Conservation (phyloP, 345 rosid genomes). For the Citrus medica region DNA sequence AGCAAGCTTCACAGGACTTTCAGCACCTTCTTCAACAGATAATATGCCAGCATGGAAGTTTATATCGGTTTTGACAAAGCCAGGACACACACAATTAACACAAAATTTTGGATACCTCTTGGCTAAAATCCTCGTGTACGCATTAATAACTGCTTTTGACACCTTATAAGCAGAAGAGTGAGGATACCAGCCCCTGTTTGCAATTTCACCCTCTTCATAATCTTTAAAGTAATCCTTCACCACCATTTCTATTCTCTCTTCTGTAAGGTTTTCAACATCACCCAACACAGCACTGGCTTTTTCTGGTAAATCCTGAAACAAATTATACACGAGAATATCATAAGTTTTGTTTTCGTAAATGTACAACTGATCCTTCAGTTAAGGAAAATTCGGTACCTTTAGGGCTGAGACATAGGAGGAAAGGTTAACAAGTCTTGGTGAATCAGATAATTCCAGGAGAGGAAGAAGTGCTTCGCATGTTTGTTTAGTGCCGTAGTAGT, state of each 20-base stretch:
- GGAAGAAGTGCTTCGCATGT: conserved; percentile 45
- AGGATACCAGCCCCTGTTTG: conserved; percentile 32
- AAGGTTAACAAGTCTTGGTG: conserved; percentile 46
- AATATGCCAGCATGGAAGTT: conserved; percentile 19
- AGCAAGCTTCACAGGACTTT: conserved; percentile 26
- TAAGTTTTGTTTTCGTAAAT: too few relatives aligned
- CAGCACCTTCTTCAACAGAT: conserved; percentile 31
- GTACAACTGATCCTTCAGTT: not conserved
- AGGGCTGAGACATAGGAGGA: conserved; percentile 16
- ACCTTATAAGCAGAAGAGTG: conserved; percentile 29
- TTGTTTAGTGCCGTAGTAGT: conserved; percentile 51
- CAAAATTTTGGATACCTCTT: conserved; percentile 28
- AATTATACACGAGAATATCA: conserved; percentile 10
- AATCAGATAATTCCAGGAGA: conserved; percentile 45
- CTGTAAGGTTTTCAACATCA: conserved; percentile 39
- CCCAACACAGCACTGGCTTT: conserved; percentile 34
- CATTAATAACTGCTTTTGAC: conserved; percentile 44
- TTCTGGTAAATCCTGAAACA: conserved; percentile 30
- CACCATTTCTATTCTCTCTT: conserved; percentile 42
- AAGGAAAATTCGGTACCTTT: conserved; percentile 18
- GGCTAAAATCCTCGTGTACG: conserved; percentile 43
- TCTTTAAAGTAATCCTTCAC: conserved; percentile 36
- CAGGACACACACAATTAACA: conserved; percentile 53
- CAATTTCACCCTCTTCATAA: conserved; percentile 32
- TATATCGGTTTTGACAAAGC: conserved; percentile 41